Evolutionary conservation across 345 rosid genomes (phyloP).

Genomic region (Cochlearia excelsa): DNA sequence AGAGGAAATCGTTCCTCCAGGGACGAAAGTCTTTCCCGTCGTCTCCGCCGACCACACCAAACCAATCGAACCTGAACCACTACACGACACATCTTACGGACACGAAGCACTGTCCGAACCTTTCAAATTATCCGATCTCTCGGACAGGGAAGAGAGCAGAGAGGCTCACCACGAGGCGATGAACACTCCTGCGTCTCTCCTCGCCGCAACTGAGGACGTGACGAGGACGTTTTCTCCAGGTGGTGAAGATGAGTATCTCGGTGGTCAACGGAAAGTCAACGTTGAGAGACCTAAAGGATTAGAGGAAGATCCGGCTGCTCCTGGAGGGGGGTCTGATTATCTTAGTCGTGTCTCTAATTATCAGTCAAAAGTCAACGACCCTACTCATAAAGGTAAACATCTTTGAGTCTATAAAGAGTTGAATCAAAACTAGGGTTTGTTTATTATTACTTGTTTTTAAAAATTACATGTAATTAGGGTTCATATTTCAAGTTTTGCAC

Average conservation of each 20-base stretch:
- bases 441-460: too few relatives aligned
- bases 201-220: conserved; percentile 36
- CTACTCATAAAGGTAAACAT: conserved; percentile 42
- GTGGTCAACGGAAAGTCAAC: conserved; percentile 40
- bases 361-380: conserved; percentile 55
- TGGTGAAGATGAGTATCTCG: conserved; percentile 31
- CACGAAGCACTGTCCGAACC: conserved; percentile 20
- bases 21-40: conserved; percentile 27
- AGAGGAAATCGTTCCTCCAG: conserved; percentile 29
- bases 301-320: conserved; percentile 61
- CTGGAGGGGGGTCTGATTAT: conserved; percentile 29
- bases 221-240: conserved; percentile 28
- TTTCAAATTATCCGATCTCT: neutral
- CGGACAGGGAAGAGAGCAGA: conserved; percentile 28
- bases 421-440: too few relatives aligned
- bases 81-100: conserved; percentile 13
- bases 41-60: conserved; percentile 21
- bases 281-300: conserved; percentile 39
- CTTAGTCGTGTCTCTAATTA: conserved; percentile 43
- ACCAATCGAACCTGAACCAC: conserved; percentile 20
- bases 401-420: neutral
- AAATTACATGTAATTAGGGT: too few relatives aligned
- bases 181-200: conserved; percentile 36
- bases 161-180: conserved; percentile 37
- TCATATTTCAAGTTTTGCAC: too few relatives aligned